phyloP scores from a whole-genome alignment of 164 flowering plant genomes.

The Cinnamomum chago region DNA sequence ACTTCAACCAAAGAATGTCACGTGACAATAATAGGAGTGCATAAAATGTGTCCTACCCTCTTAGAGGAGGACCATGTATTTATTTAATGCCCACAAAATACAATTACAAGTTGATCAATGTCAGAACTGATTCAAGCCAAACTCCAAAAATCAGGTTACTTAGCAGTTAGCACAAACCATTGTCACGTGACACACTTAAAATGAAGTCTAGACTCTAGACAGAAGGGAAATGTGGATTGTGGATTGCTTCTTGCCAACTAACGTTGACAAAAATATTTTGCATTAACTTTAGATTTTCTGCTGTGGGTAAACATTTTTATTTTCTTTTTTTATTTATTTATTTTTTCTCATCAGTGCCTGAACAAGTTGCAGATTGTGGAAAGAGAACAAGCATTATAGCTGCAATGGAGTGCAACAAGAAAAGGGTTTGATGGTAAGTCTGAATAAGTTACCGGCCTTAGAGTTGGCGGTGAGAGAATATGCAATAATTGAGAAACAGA shows the following conservation, averaged over 20 bases:
- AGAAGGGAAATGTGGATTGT: background rate
- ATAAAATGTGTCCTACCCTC: too few relatives aligned
- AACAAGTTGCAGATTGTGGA: background rate
- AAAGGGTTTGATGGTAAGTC: background rate
- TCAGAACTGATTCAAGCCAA: background rate
- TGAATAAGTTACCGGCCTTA: constrained; percentile 69
- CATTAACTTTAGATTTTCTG: too few relatives aligned
- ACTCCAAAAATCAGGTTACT: too few relatives aligned
- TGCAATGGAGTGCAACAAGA: background rate
- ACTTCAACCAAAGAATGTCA: too few relatives aligned
- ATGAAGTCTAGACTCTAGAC: background rate
- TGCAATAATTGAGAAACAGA: constrained; percentile 64
- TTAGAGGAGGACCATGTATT: too few relatives aligned
- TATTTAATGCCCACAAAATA: too few relatives aligned
- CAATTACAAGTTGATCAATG: background rate
- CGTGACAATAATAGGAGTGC: too few relatives aligned
- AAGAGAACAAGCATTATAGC: background rate
- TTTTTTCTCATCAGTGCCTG: too few relatives aligned
- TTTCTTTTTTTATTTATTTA: too few relatives aligned
- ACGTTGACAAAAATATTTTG: too few relatives aligned
- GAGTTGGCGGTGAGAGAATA: constrained; percentile 72
- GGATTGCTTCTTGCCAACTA: background rate
- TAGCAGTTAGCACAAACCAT: background rate
- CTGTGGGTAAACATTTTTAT: background rate
- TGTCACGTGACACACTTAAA: background rate